Evolutionary conservation across 1,284 basidiomycete genomes (phyloP), one percentile per base, ranked within the genome.

Genomic region (Irpex lacteus): DNA sequence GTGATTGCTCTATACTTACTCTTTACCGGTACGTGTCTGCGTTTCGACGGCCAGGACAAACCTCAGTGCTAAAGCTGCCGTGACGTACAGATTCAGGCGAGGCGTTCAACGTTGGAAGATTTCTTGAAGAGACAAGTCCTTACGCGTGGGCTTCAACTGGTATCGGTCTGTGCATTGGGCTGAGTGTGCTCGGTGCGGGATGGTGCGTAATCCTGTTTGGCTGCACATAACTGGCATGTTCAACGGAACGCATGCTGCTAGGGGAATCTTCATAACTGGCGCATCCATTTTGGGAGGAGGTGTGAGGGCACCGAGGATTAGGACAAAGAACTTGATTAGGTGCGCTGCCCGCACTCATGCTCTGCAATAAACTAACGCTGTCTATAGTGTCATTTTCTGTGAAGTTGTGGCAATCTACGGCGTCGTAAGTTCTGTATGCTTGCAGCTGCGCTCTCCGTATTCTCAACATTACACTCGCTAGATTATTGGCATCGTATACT

Each of bases 301-400:
- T 75, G 96, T 99, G 11, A 84, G 96, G 50, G 87, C 96, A 57
- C 97, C 98, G 8, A 85, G 98, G 67, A 99, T 99, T 69, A 88
- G 92, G 60, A 98, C 97, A 44, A 99, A 99, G 85, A 99, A 99
- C 76, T 78, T 99, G 75, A 98, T 98, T 72, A 96, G 94, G 96
- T 95, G 64, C 65, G 85, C 76, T 26, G 4, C 26, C 4, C 26
- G 26, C 26, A 26, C 4, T 26, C 26, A 26, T 26, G 4, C 26
- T 26, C 26, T 26, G 26, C 26, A 0, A 26, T 26, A 26, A 26
- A 26, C 4, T 26, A 26, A 26, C 26, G 26, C 26, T 26, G 26
- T 19, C 18, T 32, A 59, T 71, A 97, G 95, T 68, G 96, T 99
- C 81, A 98, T 99, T 75, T 98, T 99, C 82, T 98, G 97, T 76